Base-by-base conservation (phyloP, 805 yeast genomes). In the Huiozyma sinensis region DNA sequence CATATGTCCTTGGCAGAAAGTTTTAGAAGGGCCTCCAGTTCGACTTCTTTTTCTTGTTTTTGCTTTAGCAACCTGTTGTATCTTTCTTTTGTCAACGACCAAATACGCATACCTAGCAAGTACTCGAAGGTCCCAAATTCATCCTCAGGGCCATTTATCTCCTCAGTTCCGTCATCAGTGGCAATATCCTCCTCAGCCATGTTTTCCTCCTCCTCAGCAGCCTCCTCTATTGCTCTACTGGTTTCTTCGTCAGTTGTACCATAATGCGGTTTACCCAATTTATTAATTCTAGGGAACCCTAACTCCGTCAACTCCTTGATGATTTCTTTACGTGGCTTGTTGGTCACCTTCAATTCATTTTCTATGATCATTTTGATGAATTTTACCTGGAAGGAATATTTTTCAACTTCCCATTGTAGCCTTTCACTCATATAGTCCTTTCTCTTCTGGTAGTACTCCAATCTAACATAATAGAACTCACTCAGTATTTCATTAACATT, bases 291-390 rank as follows among this genome's bases (percentile, higher is more conserved):
- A 6, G 90, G 92, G 65, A 92, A 92, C 27, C 80, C 77, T 44
- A 77, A 66, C 3, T 66, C 64, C 53, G 73, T 72, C 49, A 92
- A 71, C 44, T 81, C 83, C 36, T 71, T 71, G 43, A 86, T 74
- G 52, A 92, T 70, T 2, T 65, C 73, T 11, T 70, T 70, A 48
- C 86, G 74, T 58, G 83, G 80, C 60, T 81, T 81, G 65, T 92
- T 92, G 38, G 83, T 77, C 33, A 92, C 79, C 17, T 67, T 62
- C 44, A 92, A 69, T 52, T 79, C 70, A 47, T 73, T 73, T 29
- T 85, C 95, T 51, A 90, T 86, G 38, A 92, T 90, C 75, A 89
- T 66, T 64, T 88, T 88, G 50, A 92, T 81, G 61, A 92, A 92
- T 47, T 95, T 73, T 0, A 97, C 97, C 60, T 90, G 97, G 46